Percentiles rank a stretch among this genome's conserved stretches.
These are phyloP conservation scores for Inga leiocalycina DNA, from an alignment of 306 rosid genomes.

Conservation along the genomic window DNA sequence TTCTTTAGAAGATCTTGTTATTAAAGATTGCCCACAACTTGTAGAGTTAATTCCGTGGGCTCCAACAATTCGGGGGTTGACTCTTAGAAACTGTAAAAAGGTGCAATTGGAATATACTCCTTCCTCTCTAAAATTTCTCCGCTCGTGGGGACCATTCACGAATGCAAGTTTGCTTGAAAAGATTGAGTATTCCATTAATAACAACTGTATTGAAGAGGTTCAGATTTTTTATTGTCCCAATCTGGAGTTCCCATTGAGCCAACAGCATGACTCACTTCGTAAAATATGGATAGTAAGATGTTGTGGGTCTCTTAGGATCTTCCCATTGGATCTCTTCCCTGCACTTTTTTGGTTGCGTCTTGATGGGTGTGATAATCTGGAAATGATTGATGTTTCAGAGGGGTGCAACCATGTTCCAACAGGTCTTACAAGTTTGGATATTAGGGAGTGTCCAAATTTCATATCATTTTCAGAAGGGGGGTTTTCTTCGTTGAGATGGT, in stretches of 20 bases:
- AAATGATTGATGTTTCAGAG: neutral
- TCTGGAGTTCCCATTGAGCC: neutral
- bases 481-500: too few species aligned
- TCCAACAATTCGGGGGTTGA: neutral
- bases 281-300: neutral
- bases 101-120: slow-evolving; percentile 4
- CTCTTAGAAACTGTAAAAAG: neutral
- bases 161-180: slow-evolving; percentile 14
- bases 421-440: rapidly evolving
- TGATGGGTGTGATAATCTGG: neutral
- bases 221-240: neutral
- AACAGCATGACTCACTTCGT: neutral
- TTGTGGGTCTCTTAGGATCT: neutral
- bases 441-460: neutral
- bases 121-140: neutral
- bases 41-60: neutral
- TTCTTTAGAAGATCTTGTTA: neutral
- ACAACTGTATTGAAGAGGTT: neutral
- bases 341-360: neutral
- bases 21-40: slow-evolving; percentile 5
- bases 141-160: neutral
- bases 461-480: neutral
- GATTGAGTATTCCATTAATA: neutral
- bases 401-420: neutral
- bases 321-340: neutral